Evolutionary conservation across 2,329 filamentous ascomycete species (phyloP).

Genomic region (Davidsoniella neocaledoniae): DNA sequence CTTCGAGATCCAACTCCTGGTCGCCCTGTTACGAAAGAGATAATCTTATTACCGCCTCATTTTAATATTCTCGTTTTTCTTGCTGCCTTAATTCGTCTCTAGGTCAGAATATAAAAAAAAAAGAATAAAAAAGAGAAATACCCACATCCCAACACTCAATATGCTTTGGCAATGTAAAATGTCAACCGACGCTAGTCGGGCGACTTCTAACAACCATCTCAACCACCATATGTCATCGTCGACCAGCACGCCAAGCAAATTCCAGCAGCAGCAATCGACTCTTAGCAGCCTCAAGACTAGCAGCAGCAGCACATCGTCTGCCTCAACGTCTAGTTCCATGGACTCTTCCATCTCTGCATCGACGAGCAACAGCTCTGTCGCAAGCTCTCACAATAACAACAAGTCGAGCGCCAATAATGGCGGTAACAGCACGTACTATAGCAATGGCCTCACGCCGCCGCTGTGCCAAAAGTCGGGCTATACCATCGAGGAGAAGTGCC

Average conservation of each 20-base stretch:
- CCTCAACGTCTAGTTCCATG: too few species aligned
- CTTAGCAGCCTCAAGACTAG: too few species aligned
- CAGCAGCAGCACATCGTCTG: too few species aligned
- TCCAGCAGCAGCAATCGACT: too few species aligned
- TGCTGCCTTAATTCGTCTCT: not conserved
- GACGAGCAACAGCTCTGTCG: too few species aligned
- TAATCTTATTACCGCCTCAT: not conserved
- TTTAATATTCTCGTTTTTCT: not conserved
- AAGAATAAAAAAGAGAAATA: not conserved
- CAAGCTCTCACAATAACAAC: too few species aligned
- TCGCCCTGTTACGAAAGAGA: not conserved
- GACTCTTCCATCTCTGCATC: too few species aligned
- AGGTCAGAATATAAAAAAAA: too few species aligned
- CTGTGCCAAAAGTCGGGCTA: not conserved
- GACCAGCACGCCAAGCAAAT: not conserved
- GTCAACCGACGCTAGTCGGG: not conserved
- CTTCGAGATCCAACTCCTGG: not conserved
- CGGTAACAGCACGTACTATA: not conserved
- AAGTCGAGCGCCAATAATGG: too few species aligned
- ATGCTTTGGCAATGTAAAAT: slow-evolving; percentile 12
- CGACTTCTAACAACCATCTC: not conserved
- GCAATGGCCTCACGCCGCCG: not conserved
- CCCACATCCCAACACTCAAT: not conserved
- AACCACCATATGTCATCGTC: not conserved
- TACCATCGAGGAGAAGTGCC: slow-evolving; percentile 10